Base-by-base conservation (phyloP, 2,329 filamentous ascomycete genomes). In the Fusarium sp. region DNA sequence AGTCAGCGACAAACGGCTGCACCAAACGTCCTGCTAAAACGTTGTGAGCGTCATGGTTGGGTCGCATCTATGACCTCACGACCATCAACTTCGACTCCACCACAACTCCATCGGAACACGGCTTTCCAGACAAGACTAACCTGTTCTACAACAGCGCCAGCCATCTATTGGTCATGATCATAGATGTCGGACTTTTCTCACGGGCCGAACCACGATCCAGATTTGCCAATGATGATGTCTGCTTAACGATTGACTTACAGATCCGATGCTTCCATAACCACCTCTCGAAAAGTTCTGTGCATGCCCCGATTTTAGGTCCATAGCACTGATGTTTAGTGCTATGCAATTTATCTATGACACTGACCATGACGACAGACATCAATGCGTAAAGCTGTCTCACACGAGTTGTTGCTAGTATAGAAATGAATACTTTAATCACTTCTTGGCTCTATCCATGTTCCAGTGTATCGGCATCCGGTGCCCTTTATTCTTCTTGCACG, bases 281-380 rank as follows among this genome's bases (percentile, higher is more conserved):
- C 33, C 13, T 15, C 33, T 34, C 11, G 33, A 34, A 34, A 15
- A 14, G 33, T 34, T 34, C 33, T 34, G 33, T 15, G 33, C 33
- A 10, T 10, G 17, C 17, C 36, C 36, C 17, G 8, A 18, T 18
- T 39, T 7, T 7, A 18, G 13, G 9, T 9, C 36, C 36, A 39
- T 18, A 8, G 17, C 36, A 17, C 33, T 15, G 33, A 15, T 39
- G n/a, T 9, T n/a, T 36, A 15, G 22, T 24, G 22, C 13, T 18
- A 38, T n/a, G 34, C 34, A n/a, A 9, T 55, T 9, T 24, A 22
- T 58, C 45, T 52, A 58, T 58, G 46, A 58, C 54, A 58, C 54
- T 42, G 45, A 53, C 6, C 46, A 58, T 52, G 54, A 58, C 54
- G 46, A 43, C 10, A 28, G 22, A 24, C 22, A 24, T 24, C 22